A percentile compares a stretch with the other conserved stretches of the same genome.
Conservation (phyloP, 345 rosid genomes). For the Lumnitzera racemosa region DNA sequence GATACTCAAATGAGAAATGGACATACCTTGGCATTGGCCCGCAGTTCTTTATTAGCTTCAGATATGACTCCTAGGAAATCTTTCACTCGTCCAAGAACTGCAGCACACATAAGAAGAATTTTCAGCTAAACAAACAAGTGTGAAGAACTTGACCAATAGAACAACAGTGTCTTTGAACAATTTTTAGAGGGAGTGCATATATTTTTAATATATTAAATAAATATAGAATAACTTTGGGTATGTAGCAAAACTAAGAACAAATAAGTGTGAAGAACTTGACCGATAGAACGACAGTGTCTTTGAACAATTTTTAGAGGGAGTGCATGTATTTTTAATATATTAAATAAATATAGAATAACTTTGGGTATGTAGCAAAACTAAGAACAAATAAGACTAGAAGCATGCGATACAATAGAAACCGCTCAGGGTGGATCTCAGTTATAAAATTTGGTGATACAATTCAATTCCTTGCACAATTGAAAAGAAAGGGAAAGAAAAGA, state of each 20-base stretch:
- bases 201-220: background rate
- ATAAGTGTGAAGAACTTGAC: background rate
- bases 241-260: background rate
- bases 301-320: conserved; percentile 1
- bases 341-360: background rate
- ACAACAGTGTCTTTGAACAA: background rate
- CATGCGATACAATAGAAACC: too few relatives aligned
- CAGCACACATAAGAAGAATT: conserved; percentile 3
- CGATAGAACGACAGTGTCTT: background rate
- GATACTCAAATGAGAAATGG: background rate
- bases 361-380: too few relatives aligned
- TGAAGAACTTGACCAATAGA: background rate
- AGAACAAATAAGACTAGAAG: too few relatives aligned
- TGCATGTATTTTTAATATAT: background rate
- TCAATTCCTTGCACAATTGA: too few relatives aligned
- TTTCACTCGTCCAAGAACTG: conserved; percentile 63
- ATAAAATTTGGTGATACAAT: too few relatives aligned
- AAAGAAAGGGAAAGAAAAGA: too few relatives aligned
- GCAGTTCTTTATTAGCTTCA: conserved; percentile 59
- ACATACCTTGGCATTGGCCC: conserved; percentile 51
- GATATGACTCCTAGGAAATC: conserved; percentile 65
- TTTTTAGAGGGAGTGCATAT: background rate
- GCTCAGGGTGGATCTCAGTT: too few relatives aligned
- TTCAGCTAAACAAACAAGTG: background rate
- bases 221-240: too few relatives aligned